These are phyloP conservation scores for Mycena rosella DNA, from an alignment of 768 basidiomycete species.

Conservation along the genomic window DNA sequence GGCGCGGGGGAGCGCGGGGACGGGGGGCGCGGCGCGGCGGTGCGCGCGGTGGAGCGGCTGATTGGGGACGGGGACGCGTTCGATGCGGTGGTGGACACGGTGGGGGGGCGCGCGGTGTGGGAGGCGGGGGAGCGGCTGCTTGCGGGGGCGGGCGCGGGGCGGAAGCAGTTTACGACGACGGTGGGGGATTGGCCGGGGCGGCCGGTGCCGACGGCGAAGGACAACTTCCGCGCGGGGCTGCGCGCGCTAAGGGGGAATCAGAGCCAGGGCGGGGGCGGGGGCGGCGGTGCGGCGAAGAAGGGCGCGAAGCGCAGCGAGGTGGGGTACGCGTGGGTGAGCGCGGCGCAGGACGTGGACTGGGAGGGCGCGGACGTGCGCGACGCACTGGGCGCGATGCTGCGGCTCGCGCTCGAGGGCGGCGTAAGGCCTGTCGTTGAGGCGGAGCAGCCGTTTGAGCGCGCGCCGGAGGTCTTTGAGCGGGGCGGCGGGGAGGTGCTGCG, in stretches of 20 bases:
- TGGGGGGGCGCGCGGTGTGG: conserved; percentile 86
- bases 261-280: conserved; percentile 17
- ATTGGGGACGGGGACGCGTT: conserved; percentile 70
- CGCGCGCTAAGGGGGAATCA: conserved; percentile 61
- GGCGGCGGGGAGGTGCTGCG: conserved; percentile 35
- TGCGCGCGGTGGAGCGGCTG: conserved; percentile 65
- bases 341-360: conserved; percentile 85
- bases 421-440: conserved; percentile 62
- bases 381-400: conserved; percentile 57
- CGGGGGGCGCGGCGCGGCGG: conserved; percentile 58
- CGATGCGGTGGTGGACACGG: conserved; percentile 86
- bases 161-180: conserved; percentile 81
- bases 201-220: conserved; percentile 75
- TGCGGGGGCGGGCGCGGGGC: conserved; percentile 45
- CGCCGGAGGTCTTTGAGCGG: conserved; percentile 61
- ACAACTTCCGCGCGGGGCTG: conserved; percentile 81
- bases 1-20: conserved; percentile 48
- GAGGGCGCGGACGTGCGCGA: conserved; percentile 81
- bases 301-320: conserved; percentile 48
- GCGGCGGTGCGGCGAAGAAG: too few species aligned
- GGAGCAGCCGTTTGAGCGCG: conserved; percentile 63
- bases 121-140: conserved; percentile 78
- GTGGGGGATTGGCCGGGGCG: conserved; percentile 78
- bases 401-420: conserved; percentile 55
- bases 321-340: conserved; percentile 86